Percentiles rank a stretch among this genome's conserved stretches.
phyloP scores from a whole-genome alignment of 116 monocot genomes.

The Zostera marina region DNA sequence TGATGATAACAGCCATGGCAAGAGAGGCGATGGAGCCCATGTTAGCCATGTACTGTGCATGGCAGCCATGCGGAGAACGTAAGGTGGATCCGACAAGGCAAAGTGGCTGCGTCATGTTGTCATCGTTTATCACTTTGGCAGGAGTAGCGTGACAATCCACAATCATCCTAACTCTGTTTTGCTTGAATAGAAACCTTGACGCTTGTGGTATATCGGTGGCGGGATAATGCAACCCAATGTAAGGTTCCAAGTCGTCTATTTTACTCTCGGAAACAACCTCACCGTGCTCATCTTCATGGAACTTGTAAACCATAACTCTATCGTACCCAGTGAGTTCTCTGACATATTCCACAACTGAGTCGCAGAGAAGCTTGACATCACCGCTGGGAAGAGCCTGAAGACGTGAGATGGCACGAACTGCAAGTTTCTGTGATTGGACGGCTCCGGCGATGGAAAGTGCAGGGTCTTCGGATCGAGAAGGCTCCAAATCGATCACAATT shows the following conservation, averaged over 20 bases:
- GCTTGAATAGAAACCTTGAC: conserved; percentile 67
- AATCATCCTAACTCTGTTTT: conserved; percentile 76
- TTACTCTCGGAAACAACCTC: conserved; percentile 74
- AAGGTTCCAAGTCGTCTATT: conserved; percentile 50
- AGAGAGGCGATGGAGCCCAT: conserved; percentile 84
- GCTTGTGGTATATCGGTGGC: conserved; percentile 88
- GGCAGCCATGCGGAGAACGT: conserved; percentile 71
- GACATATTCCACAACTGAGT: conserved; percentile 56
- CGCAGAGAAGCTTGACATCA: conserved; percentile 53
- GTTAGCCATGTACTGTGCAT: conserved; percentile 77
- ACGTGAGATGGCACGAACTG: conserved; percentile 62
- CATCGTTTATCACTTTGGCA: conserved; percentile 47
- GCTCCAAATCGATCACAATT: conserved; percentile 80
- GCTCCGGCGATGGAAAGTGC: conserved; percentile 60
- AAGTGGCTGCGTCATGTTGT: conserved; percentile 37
- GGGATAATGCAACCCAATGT: conserved; percentile 72
- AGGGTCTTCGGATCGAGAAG: conserved; percentile 52
- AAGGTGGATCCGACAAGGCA: conserved; percentile 79
- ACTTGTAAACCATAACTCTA: conserved; percentile 82
- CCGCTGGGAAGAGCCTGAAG: conserved; percentile 73
- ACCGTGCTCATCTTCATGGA: conserved; percentile 89
- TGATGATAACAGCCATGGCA: conserved; percentile 69
- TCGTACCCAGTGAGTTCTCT: conserved; percentile 73
- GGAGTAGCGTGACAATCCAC: conserved; percentile 59
- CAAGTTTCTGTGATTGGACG: conserved; percentile 88